Conservation (phyloP, 768 basidiomycete species). For the Boletus speciosus region DNA sequence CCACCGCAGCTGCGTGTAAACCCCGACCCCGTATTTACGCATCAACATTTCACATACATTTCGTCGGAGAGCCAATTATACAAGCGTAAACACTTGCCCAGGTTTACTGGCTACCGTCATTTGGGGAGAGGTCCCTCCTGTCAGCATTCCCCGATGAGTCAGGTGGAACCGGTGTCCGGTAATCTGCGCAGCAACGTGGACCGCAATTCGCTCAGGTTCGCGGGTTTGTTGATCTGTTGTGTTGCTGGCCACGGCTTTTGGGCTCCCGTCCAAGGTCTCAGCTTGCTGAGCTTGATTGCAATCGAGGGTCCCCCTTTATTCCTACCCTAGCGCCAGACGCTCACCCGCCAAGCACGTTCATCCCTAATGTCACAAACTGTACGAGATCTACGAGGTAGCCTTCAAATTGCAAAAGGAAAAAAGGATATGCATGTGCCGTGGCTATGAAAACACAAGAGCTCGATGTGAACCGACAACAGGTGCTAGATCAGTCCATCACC, state of each 20-base stretch:
- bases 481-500: constrained; percentile 26
- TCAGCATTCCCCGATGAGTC: constrained; percentile 4
- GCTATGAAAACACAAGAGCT: constrained; percentile 24
- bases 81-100: constrained; percentile 4
- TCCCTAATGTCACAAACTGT: background rate
- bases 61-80: constrained; percentile 12
- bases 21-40: constrained; percentile 10
- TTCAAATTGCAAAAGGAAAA: constrained; percentile 15
- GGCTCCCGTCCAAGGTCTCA: background rate
- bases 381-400: background rate
- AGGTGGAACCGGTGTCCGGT: constrained; percentile 9
- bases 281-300: constrained; percentile 7
- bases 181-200: constrained; percentile 18
- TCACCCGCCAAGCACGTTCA: constrained; percentile 5
- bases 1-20: constrained; percentile 20
- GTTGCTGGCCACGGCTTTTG: background rate
- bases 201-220: constrained; percentile 17
- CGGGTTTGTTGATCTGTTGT: constrained; percentile 10
- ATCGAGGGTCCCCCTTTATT: constrained; percentile 16
- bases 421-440: constrained; percentile 14
- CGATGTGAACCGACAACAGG: constrained; percentile 15
- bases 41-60: constrained; percentile 7
- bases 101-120: constrained; percentile 8
- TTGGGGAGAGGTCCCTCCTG: background rate
- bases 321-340: constrained; percentile 17